Conservation (phyloP, 192 early-diverging fungal genomes). For the Linnemannia exigua region DNA sequence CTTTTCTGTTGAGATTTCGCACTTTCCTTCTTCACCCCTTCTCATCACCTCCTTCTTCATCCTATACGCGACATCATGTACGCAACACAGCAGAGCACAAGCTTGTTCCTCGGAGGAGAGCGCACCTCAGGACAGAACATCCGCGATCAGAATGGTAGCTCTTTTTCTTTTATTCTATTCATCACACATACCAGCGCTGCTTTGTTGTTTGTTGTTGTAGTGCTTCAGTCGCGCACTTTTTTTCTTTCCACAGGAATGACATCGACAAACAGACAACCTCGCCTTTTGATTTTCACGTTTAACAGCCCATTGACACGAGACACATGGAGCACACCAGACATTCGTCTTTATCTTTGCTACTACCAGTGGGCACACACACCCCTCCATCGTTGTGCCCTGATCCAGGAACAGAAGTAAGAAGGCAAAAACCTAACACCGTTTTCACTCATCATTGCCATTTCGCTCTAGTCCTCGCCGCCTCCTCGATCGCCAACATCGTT, state of each 20-base stretch:
- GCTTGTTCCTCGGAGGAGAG: slow-evolving; percentile 88
- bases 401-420: neutral
- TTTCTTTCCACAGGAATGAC: neutral
- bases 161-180: neutral
- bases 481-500: slow-evolving; percentile 98
- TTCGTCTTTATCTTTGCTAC: neutral
- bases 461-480: slow-evolving; percentile 93
- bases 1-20: neutral
- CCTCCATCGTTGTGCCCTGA: neutral
- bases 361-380: neutral
- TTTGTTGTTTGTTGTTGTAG: neutral
- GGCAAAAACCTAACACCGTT: too few species aligned
- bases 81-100: slow-evolving; percentile 58
- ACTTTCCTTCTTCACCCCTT: slow-evolving; percentile 13
- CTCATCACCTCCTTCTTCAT: neutral
- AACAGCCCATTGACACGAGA: neutral
- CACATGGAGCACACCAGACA: neutral
- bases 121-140: slow-evolving; percentile 94
- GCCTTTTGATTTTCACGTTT: neutral
- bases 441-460: too few species aligned
- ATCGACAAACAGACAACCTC: neutral
- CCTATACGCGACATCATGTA: slow-evolving; percentile 56
- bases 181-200: neutral
- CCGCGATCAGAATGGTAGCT: slow-evolving; percentile 93
- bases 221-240: neutral